phyloP scores from a whole-genome alignment of 768 basidiomycete genomes.

The Jaapia argillacea region DNA sequence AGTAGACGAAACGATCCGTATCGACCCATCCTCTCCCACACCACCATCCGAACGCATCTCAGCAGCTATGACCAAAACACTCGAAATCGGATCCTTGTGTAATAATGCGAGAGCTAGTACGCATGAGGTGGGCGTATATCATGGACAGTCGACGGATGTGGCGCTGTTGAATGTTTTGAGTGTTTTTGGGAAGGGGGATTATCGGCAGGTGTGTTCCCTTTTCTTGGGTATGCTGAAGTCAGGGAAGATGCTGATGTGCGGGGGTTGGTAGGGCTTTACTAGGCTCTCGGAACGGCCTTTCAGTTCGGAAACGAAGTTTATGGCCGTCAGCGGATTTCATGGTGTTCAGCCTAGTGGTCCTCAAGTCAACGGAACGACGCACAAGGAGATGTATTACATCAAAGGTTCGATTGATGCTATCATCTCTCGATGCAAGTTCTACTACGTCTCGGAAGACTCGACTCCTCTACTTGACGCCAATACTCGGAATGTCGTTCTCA shows the following conservation, averaged over 20 bases:
- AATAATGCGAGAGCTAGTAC: slow-evolving; percentile 68
- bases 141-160: slow-evolving; percentile 91
- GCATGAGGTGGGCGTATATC: slow-evolving; percentile 61
- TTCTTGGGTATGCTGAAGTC: neutral
- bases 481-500: slow-evolving; percentile 56
- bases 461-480: slow-evolving; percentile 68
- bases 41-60: slow-evolving; percentile 31
- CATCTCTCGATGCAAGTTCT: slow-evolving; percentile 78
- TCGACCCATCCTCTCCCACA: slow-evolving; percentile 45
- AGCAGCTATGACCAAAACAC: slow-evolving; percentile 59
- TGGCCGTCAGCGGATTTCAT: slow-evolving; percentile 80
- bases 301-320: slow-evolving; percentile 89
- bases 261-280: slow-evolving; percentile 43
- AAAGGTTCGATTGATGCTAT: slow-evolving; percentile 90
- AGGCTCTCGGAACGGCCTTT: slow-evolving; percentile 79
- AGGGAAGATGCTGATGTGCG: neutral
- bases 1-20: slow-evolving; percentile 68
- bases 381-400: slow-evolving; percentile 77
- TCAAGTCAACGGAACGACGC: slow-evolving; percentile 18
- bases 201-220: slow-evolving; percentile 47
- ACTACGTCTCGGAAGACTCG: slow-evolving; percentile 85
- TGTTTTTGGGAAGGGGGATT: slow-evolving; percentile 57
- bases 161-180: slow-evolving; percentile 77
- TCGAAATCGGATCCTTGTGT: slow-evolving; percentile 81
- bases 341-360: slow-evolving; percentile 13